These are phyloP conservation scores for Mucor ambiguus DNA, from an alignment of 371 early-diverging fungal genomes.

Conservation along the genomic window DNA sequence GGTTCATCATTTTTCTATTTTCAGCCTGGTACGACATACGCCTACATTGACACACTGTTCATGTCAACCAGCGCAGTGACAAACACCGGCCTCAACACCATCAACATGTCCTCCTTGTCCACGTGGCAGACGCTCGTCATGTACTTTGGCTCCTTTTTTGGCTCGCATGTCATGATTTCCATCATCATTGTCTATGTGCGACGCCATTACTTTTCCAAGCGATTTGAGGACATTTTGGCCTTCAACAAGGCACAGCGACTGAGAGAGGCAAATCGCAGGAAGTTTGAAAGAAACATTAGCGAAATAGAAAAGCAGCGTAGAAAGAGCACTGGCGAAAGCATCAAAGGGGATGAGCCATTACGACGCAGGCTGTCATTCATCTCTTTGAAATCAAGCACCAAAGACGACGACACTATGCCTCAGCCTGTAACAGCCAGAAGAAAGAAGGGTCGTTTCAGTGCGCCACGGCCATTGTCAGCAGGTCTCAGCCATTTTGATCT, in stretches of 20 bases:
- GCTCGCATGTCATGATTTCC: constrained; percentile 42
- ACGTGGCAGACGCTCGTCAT: constrained; percentile 38
- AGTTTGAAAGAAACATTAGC: constrained; percentile 25
- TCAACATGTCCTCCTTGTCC: constrained; percentile 33
- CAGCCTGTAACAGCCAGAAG: not conserved
- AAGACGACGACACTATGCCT: not conserved
- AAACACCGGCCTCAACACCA: constrained; percentile 45
- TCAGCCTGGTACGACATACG: constrained; percentile 37
- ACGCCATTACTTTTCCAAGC: constrained; percentile 46
- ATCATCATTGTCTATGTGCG: constrained; percentile 39
- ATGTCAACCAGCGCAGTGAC: constrained; percentile 43
- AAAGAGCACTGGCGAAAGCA: not conserved
- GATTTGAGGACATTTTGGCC: constrained; percentile 48
- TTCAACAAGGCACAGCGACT: constrained; percentile 39
- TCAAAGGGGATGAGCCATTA: not conserved
- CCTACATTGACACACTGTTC: constrained; percentile 48
- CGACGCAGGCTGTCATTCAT: constrained; percentile 24
- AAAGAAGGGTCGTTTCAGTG: constrained; percentile 1
- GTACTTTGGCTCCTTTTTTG: constrained; percentile 34
- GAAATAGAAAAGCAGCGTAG: constrained; percentile 18
- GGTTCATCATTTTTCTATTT: constrained; percentile 39
- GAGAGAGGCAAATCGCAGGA: constrained; percentile 35
- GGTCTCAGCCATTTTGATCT: constrained; percentile 8
- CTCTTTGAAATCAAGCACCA: constrained; percentile 15
- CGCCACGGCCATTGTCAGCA: not conserved